Base-by-base conservation (phyloP, 164 flowering plant species). In the Protea cynaroides region DNA sequence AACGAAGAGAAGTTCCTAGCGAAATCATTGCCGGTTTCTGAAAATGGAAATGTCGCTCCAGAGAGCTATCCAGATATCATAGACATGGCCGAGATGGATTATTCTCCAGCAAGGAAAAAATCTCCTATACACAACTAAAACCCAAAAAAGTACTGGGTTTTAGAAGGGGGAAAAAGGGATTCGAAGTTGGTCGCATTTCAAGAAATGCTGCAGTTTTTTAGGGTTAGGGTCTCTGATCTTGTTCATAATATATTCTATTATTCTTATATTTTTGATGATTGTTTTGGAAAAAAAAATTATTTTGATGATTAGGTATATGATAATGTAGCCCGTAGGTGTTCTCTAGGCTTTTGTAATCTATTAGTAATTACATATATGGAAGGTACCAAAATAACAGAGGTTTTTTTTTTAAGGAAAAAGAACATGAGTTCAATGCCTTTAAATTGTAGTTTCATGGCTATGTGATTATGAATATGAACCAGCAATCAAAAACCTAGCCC, bases 31-130 rank as follows among this genome's bases (percentile, higher is more conserved):
- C 60, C 72, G 13, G 47, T 38, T 34, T 65, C 73, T 1, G 61
- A 61, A 53, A 74, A 63, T 25, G 23, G 29, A 51, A 71, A 66
- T 46, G 66, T 40, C 12, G 56, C 46, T 47, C 25, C 75, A 17
- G 69, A 74, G 40, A 71, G 58, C n/a, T 78, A 82, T 67, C 82
- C 78, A 15, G 92, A 84, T 52, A 40, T 73, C 38, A 59, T 78
- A 56, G 97, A 83, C 74, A 67, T 88, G 56, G 81, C 86, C 34
- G 89, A 72, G 56, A 88, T 90, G 90, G 94, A 90, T 71, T 90
- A 90, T 63, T 75, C 95, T 65, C 81, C 89, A 24, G 92, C 95
- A n/a, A 83, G 61, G 71, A 82, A 85, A 78, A 86, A 86, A 72
- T 79, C 91, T 70, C 92, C 97, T 11, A 83, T 88, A n/a, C n/a